Percentiles rank a stretch among this genome's conserved stretches.
Conservation (phyloP, 164 flowering plant genomes). For the Aristolochia fimbriata region DNA sequence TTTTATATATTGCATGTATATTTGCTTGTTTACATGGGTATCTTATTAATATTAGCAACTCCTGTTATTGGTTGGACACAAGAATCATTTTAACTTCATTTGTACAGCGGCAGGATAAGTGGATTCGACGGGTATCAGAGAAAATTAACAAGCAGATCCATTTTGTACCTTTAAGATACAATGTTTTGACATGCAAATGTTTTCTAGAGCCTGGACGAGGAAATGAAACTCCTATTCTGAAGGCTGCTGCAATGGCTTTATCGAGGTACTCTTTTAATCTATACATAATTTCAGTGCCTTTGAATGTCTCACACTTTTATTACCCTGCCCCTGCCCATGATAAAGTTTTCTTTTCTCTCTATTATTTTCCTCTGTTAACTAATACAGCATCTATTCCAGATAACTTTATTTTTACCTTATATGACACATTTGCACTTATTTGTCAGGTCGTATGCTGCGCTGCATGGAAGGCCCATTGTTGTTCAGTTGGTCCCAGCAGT, state of each 20-base stretch:
- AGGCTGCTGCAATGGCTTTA: constrained; percentile 7
- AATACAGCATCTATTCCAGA: no score
- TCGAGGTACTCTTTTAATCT: constrained; percentile 3
- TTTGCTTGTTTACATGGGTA: no score
- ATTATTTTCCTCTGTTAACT: no score
- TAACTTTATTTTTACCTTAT: background rate
- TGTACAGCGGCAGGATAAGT: constrained; percentile 32
- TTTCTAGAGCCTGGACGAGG: constrained; percentile 30
- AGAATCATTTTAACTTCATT: background rate
- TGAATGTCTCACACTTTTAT: background rate
- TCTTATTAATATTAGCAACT: no score
- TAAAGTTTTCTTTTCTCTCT: background rate
- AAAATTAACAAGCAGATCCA: constrained; percentile 17
- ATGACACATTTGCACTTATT: background rate
- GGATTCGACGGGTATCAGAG: constrained; percentile 30
- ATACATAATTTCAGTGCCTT: background rate
- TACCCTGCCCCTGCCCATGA: background rate
- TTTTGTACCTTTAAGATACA: constrained; percentile 21
- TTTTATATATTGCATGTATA: no score
- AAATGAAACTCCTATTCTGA: constrained; percentile 25
- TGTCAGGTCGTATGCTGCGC: constrained; percentile 48
- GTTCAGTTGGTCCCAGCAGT: constrained; percentile 58
- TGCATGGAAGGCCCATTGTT: constrained; percentile 37
- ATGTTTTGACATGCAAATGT: constrained; percentile 42
- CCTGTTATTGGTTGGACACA: no score